Base-by-base conservation (phyloP, 1,284 basidiomycete species). In the Apiotrichum brassicae region DNA sequence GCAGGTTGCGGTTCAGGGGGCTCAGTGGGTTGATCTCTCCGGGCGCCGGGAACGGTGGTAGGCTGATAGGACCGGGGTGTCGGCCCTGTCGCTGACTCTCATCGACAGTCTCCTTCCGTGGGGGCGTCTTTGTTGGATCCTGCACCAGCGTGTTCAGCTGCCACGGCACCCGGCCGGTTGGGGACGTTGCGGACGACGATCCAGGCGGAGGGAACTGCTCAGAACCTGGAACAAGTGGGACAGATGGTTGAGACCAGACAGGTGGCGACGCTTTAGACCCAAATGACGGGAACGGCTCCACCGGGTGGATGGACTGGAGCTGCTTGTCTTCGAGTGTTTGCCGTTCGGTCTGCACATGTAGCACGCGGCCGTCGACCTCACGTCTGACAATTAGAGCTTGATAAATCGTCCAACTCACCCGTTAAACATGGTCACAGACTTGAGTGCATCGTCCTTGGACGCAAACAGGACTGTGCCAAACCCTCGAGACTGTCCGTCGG, bases 401-500 rank as follows among this genome's bases (percentile, higher is more conserved):
- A 18, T 22, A 14, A 20, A n/a, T 34, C 33, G n/a, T 18, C 33
- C 13, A 4, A 75, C 81, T 66, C 64, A 90, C 87, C 86, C 87
- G 62, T 91, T 86, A 67, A 91, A 90, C 79, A 87, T 83, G 48
- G 79, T 77, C 22, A 94, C 83, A 1, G 91, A 94, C 22, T 85
- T 77, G 53, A 87, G 84, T 0, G 94, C 91, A 63, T 97, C 93
- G 28, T 79, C 76, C 57, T 92, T 86, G 13, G 79, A 85, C 0
- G 86, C 83, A 65, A 89, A 92, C 7, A 86, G 77, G 2, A 94
- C 90, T 0, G 86, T 91, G 1, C 90, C 91, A 62, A 89, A 92
- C 0, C 91, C 91, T 45, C 87, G 77, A 26, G 86, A 88, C 34
- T 88, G 80, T 3, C 88, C 87, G 55, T 93, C 88, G 0, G 81